Evolutionary conservation across 805 yeast species (phyloP), one percentile per base, ranked within the genome.

Genomic region (Spathaspora girioi): DNA sequence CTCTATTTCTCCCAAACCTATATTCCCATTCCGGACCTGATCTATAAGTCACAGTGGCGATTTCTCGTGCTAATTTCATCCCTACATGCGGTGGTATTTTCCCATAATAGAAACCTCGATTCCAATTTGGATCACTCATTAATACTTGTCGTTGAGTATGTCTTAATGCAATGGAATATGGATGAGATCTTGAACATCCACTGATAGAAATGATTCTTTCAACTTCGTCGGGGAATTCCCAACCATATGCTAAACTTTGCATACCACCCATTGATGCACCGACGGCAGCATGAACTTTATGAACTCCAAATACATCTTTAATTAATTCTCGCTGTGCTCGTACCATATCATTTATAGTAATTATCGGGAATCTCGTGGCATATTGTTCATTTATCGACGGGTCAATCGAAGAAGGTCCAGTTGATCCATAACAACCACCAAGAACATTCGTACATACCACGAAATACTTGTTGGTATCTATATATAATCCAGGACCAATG

Each of bases 251-350:
- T 50, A 92, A 76, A 8, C 93, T 84, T 70, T 91, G 97, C 97
- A 92, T 90, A n/a, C 97, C 97, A n/a, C 97, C 97, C 96, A 92
- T 89, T 0, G 96, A 89, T 2, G 96, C 85, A 5, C 97, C 97
- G 7, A 92, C 82, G 1, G 89, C 80, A 1, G 96, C 96, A 66
- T 82, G 81, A 23, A 92, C 69, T 63, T 81, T 86, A 1, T 59
- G 46, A 29, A 87, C 86, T 1, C 84, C 84, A 52, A 91, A 81
- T 45, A 79, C 82, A 45, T 83, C 79, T 26, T 68, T 71, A 17
- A 92, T 74, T 43, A 92, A 69, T 48, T 87, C 75, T 51, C 88
- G 78, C 70, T 92, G 97, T 0, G 96, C 96, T 49, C 97, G 74
- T 2, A 89, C 89, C 96, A 92, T 91, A 66, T 92, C 97, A 59